Percentiles rank a stretch among this genome's conserved stretches.
These are phyloP conservation scores for Metarhizium rileyi DNA, from an alignment of 2,329 filamentous ascomycete species.

Conservation along the genomic window DNA sequence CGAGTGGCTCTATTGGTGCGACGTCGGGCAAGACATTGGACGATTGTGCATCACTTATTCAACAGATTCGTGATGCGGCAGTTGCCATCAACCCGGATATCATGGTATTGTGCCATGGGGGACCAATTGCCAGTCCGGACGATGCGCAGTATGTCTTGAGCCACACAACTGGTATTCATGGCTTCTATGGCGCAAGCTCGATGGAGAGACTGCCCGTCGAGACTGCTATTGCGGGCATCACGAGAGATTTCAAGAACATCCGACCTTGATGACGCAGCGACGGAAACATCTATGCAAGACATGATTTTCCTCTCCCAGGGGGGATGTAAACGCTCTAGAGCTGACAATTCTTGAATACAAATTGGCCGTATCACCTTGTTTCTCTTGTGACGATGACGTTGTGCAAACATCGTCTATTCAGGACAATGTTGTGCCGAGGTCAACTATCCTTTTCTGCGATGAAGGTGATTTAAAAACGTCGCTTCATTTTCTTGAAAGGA, in stretches of 20 bases:
- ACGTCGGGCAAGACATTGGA: constrained; percentile 51
- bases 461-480: too few species aligned
- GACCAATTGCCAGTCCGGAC: constrained; percentile 53
- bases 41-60: constrained; percentile 51
- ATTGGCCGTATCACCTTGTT: too few species aligned
- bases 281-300: too few species aligned
- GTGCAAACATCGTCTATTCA: too few species aligned
- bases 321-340: too few species aligned
- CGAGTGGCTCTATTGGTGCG: constrained; percentile 54
- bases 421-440: too few species aligned
- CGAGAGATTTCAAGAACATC: constrained; percentile 14
- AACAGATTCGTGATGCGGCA: constrained; percentile 54
- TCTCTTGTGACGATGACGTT: too few species aligned
- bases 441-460: too few species aligned
- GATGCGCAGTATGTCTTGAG: constrained; percentile 55
- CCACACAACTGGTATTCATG: constrained; percentile 52
- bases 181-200: constrained; percentile 60
- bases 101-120: constrained; percentile 54
- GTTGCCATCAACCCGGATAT: constrained; percentile 45
- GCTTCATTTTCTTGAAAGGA: too few species aligned
- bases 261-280: background rate
- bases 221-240: constrained; percentile 44
- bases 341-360: too few species aligned
- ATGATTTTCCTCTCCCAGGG: too few species aligned
- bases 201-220: constrained; percentile 63